phyloP scores from a whole-genome alignment of 495 filamentous ascomycete species.

The Penicillium verhagenii region DNA sequence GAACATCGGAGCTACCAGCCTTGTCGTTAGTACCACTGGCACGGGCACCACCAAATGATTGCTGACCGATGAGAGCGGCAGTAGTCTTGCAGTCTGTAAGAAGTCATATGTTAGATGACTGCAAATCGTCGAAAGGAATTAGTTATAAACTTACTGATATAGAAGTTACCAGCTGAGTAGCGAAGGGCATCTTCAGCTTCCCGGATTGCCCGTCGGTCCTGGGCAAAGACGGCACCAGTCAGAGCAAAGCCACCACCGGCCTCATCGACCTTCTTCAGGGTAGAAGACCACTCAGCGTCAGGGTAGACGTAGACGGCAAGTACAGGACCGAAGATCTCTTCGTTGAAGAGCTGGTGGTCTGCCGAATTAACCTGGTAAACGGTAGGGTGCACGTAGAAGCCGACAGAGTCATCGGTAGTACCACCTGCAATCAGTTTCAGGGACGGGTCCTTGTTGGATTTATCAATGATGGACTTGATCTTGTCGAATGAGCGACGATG shows the following conservation, averaged over 20 bases:
- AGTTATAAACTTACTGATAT: constrained; percentile 58
- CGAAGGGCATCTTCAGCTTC: constrained; percentile 71
- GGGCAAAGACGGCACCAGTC: constrained; percentile 76
- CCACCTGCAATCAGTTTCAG: constrained; percentile 67
- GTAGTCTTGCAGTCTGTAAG: constrained; percentile 72
- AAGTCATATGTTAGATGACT: background rate
- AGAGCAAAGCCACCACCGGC: constrained; percentile 66
- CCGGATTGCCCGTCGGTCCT: constrained; percentile 63
- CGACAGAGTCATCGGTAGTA: constrained; percentile 63
- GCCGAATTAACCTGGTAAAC: constrained; percentile 63
- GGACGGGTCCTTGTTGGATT: constrained; percentile 61
- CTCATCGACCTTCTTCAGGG: constrained; percentile 56
- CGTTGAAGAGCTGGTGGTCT: constrained; percentile 62
- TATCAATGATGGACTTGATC: constrained; percentile 64
- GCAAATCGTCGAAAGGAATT: background rate
- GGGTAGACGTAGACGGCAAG: constrained; percentile 71
- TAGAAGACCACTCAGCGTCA: constrained; percentile 54
- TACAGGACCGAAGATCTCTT: constrained; percentile 78
- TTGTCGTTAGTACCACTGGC: constrained; percentile 83
- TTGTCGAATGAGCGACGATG: constrained; percentile 70
- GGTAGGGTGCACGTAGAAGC: constrained; percentile 73
- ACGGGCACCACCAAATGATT: constrained; percentile 74
- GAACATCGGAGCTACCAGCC: constrained; percentile 65
- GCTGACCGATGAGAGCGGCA: constrained; percentile 78
- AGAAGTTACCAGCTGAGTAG: constrained; percentile 82